Evolutionary conservation across 257 asterid species (phyloP).

Genomic region (Solanum acaule): DNA sequence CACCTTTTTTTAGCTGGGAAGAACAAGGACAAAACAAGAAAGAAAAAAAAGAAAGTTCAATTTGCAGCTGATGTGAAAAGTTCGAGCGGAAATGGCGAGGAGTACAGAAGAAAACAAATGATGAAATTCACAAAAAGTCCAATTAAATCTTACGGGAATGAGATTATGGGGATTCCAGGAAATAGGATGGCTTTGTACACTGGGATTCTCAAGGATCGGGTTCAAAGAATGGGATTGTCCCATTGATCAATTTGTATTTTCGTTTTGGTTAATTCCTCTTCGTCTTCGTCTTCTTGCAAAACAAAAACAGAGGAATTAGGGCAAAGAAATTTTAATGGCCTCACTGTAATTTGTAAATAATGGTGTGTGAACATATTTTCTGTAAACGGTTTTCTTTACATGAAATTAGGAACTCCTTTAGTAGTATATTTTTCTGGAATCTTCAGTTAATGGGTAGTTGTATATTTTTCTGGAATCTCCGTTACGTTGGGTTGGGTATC

Average conservation of each 20-base stretch:
- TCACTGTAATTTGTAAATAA: background rate
- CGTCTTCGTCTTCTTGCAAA: background rate
- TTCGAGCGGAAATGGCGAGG: constrained; percentile 40
- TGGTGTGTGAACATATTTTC: background rate
- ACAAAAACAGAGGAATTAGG: background rate
- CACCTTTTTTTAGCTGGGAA: constrained; percentile 16
- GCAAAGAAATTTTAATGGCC: background rate
- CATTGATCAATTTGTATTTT: background rate
- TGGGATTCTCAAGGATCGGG: constrained; percentile 71
- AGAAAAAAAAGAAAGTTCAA: constrained; percentile 45
- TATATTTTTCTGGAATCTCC: background rate
- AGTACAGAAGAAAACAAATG: constrained; percentile 32
- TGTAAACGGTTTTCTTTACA: background rate
- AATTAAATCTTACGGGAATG: constrained; percentile 23
- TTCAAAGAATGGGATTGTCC: constrained; percentile 32
- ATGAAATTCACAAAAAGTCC: background rate
- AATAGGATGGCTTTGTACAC: constrained; percentile 64
- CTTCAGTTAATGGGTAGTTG: background rate
- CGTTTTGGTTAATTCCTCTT: background rate
- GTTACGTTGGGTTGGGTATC: no score
- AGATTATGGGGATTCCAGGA: constrained; percentile 34
- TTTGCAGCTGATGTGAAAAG: constrained; percentile 75
- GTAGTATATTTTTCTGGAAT: background rate
- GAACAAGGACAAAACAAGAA: constrained; percentile 16
- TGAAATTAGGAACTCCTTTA: background rate